Conservation (phyloP, 2,329 filamentous ascomycete genomes). For the Neurospora sp. region DNA sequence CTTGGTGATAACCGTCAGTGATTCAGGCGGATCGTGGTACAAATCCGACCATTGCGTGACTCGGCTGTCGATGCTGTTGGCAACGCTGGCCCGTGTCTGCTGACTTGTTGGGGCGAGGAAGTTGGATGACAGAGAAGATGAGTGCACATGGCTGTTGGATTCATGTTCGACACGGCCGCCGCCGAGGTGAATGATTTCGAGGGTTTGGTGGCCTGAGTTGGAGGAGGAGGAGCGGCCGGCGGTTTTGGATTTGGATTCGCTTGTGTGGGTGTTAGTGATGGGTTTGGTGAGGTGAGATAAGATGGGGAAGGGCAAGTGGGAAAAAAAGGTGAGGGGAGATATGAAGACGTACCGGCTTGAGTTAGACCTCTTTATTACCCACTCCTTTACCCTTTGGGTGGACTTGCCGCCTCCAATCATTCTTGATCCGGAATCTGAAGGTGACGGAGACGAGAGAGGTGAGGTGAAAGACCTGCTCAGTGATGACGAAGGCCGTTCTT, state of each 20-base stretch:
- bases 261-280: not conserved
- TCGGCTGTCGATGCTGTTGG: constrained; percentile 13
- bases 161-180: constrained; percentile 9
- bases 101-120: not conserved
- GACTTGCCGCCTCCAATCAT: not conserved
- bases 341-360: constrained; percentile 9
- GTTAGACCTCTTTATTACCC: constrained; percentile 16
- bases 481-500: not conserved
- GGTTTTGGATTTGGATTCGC: not conserved
- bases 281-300: not conserved
- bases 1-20: not conserved
- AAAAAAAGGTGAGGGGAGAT: not conserved
- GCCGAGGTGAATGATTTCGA: constrained; percentile 14
- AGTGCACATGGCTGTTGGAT: not conserved
- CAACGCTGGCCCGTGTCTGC: not conserved
- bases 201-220: constrained; percentile 3
- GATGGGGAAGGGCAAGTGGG: not conserved
- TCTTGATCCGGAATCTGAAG: not conserved
- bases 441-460: not conserved
- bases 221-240: not conserved
- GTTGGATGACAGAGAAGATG: not conserved
- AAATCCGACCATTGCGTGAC: constrained; percentile 19
- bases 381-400: constrained; percentile 10
- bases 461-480: not conserved
- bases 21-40: constrained; percentile 7